Evolutionary conservation across 345 rosid species (phyloP).

Genomic region (Gossypium herbaceum): DNA sequence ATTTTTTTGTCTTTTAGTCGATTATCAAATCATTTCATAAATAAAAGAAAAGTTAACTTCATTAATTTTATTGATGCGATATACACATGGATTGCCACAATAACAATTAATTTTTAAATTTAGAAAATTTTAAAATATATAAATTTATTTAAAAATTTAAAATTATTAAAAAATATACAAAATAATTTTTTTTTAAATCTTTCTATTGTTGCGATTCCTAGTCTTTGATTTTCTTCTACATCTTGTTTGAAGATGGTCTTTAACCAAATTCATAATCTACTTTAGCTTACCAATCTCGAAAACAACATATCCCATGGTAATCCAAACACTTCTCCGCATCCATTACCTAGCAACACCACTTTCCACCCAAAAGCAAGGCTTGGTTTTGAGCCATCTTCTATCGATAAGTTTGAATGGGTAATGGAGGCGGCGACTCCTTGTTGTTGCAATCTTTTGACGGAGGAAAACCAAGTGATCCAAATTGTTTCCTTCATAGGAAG

Average conservation of each 20-base stretch:
- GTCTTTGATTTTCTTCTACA: not conserved
- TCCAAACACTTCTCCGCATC: not conserved
- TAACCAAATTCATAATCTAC: too few relatives aligned
- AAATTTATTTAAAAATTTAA: too few relatives aligned
- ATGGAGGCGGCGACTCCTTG: not conserved
- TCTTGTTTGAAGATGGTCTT: not conserved
- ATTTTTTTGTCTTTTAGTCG: too few relatives aligned
- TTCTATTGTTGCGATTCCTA: not conserved
- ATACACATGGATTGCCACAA: too few relatives aligned
- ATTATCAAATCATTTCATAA: too few relatives aligned
- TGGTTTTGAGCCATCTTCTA: too few relatives aligned
- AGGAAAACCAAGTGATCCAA: not conserved
- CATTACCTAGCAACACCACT: not conserved
- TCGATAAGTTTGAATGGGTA: not conserved
- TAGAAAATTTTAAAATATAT: too few relatives aligned
- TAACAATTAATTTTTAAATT: too few relatives aligned
- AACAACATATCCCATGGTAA: not conserved
- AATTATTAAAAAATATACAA: too few relatives aligned
- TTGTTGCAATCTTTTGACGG: not conserved
- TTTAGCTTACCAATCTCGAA: too few relatives aligned
- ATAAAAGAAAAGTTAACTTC: fast-evolving
- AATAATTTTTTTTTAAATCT: too few relatives aligned
- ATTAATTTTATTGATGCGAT: too few relatives aligned
- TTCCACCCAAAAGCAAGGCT: not conserved
- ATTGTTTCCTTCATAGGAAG: not conserved